A percentile compares a stretch with the other conserved stretches of the same genome.
These are phyloP conservation scores for Striga hermonthica DNA, from an alignment of 305 asterid species.

Conservation along the genomic window DNA sequence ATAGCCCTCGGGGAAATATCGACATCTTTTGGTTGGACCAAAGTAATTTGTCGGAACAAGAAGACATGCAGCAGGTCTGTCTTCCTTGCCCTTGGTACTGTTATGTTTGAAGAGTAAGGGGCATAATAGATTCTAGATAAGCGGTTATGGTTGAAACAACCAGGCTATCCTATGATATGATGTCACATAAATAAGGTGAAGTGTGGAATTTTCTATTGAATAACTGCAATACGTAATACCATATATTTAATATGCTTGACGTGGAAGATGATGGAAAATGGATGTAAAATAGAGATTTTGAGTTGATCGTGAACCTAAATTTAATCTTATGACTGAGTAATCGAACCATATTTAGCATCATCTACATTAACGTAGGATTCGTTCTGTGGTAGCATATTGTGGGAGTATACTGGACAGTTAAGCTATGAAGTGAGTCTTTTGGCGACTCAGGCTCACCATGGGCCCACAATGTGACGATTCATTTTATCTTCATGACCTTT, in stretches of 20 bases:
- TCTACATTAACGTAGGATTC: neutral
- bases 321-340: neutral
- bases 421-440: neutral
- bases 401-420: neutral
- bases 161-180: slow-evolving; percentile 16
- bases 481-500: slow-evolving; percentile 6
- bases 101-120: slow-evolving; percentile 25
- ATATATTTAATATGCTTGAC: slow-evolving; percentile 13
- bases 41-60: slow-evolving; percentile 61
- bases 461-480: slow-evolving; percentile 11
- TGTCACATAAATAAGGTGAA: slow-evolving; percentile 18
- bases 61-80: slow-evolving; percentile 77
- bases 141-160: slow-evolving; percentile 20
- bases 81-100: slow-evolving; percentile 31
- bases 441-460: slow-evolving; percentile 9
- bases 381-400: neutral
- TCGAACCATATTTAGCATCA: neutral
- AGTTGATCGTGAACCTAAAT: slow-evolving; percentile 1
- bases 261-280: slow-evolving; percentile 6
- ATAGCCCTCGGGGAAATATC: slow-evolving; percentile 71
- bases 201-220: slow-evolving; percentile 15
- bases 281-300: neutral
- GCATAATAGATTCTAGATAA: neutral
- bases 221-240: slow-evolving; percentile 7
- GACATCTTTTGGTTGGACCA: slow-evolving; percentile 74